phyloP scores from a whole-genome alignment of 331 rosid species.

The Telfairia occidentalis region DNA sequence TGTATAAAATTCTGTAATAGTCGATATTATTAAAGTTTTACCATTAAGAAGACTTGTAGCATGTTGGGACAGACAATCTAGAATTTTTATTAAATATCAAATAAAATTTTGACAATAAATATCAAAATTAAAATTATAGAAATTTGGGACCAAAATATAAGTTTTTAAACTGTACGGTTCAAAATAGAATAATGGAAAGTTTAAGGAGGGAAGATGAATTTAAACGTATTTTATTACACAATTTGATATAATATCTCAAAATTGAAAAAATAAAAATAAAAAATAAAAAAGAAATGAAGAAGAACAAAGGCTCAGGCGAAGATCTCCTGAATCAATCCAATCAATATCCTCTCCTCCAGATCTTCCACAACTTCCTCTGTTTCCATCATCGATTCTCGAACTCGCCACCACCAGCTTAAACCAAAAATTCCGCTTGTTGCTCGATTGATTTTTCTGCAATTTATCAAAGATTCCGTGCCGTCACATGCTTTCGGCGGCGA shows the following conservation, averaged over 20 bases:
- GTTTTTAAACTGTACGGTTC: no score
- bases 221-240: background rate
- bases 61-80: no score
- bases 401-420: background rate
- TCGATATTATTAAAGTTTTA: no score
- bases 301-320: background rate
- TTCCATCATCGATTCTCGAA: background rate
- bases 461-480: background rate
- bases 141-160: no score
- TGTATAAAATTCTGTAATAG: no score
- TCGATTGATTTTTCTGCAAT: background rate
- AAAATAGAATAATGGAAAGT: no score
- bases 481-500: background rate
- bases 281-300: background rate
- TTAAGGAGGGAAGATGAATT: no score
- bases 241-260: background rate
- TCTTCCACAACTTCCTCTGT: conserved; percentile 10
- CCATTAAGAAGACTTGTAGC: no score
- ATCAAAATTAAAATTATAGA: no score
- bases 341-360: background rate
- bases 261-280: background rate
- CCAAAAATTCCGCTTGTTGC: background rate
- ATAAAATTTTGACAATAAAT: no score
- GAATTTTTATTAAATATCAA: no score
- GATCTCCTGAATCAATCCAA: conserved; percentile 11